Percentiles rank a stretch among this genome's conserved stretches.
These are phyloP conservation scores for Penicillium arizonense DNA, from an alignment of 495 filamentous ascomycete species.

Conservation along the genomic window DNA sequence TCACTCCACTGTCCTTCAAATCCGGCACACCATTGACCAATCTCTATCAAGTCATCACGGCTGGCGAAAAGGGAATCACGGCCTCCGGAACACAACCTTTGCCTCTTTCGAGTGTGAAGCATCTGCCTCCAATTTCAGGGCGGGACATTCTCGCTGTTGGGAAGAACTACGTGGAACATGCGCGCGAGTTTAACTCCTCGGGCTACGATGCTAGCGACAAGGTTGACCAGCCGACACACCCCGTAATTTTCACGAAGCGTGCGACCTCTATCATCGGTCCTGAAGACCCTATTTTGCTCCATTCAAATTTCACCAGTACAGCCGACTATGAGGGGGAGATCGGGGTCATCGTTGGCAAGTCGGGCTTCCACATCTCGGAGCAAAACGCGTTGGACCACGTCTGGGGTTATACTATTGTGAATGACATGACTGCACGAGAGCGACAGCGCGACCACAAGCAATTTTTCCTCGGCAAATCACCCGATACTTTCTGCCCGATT, in stretches of 20 bases:
- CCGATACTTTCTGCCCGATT: constrained; percentile 57
- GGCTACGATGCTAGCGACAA: constrained; percentile 53
- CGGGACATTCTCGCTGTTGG: constrained; percentile 55
- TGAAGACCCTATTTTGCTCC: constrained; percentile 44
- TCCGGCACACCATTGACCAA: constrained; percentile 47
- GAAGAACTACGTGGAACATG: constrained; percentile 56
- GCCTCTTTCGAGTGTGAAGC: constrained; percentile 32
- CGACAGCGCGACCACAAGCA: constrained; percentile 57
- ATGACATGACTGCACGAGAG: constrained; percentile 55
- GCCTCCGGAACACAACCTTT: constrained; percentile 24
- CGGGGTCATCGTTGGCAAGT: constrained; percentile 53
- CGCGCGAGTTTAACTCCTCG: constrained; percentile 48
- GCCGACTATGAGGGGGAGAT: constrained; percentile 59
- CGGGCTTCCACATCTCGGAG: constrained; percentile 44
- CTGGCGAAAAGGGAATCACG: constrained; percentile 5
- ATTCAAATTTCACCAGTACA: constrained; percentile 48
- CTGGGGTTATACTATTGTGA: constrained; percentile 58
- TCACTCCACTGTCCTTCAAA: constrained; percentile 46
- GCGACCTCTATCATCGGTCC: constrained; percentile 52
- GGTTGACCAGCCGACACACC: constrained; percentile 34
- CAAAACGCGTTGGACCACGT: constrained; percentile 49
- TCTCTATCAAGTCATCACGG: constrained; percentile 49
- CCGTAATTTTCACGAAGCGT: constrained; percentile 55
- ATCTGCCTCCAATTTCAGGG: constrained; percentile 46
- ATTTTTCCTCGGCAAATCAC: constrained; percentile 55